Evolutionary conservation across 1,284 basidiomycete species (phyloP).

Genomic region (Puccinia triticina): DNA sequence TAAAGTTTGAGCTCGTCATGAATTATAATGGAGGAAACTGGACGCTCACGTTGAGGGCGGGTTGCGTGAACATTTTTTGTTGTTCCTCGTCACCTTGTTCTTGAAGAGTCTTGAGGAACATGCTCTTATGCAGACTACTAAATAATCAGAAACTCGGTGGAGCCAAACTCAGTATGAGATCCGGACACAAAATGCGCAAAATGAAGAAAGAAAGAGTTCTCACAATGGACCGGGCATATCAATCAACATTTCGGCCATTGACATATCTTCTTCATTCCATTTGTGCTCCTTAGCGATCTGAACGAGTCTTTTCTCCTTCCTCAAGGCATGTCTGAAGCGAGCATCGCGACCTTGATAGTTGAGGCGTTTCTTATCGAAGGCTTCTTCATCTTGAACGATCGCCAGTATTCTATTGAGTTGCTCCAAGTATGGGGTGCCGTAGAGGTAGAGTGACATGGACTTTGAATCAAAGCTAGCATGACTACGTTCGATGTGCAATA

Average conservation of each 20-base stretch:
- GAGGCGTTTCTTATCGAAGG: constrained; percentile 57
- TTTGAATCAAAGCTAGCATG: constrained; percentile 57
- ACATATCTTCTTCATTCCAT: constrained; percentile 54
- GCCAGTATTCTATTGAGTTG: constrained; percentile 55
- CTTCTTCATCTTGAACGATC: constrained; percentile 55
- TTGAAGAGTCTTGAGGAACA: constrained; percentile 58
- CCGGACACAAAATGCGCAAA: neutral
- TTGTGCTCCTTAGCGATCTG: constrained; percentile 59
- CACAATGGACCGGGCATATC: constrained; percentile 57
- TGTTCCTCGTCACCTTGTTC: constrained; percentile 58
- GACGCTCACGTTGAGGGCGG: constrained; percentile 55
- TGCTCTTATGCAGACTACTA: constrained; percentile 56
- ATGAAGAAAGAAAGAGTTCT: neutral
- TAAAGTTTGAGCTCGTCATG: too few species aligned
- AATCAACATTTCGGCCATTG: constrained; percentile 56
- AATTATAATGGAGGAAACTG: neutral
- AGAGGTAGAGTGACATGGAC: constrained; percentile 57
- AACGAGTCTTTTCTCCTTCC: constrained; percentile 60
- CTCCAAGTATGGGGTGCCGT: constrained; percentile 56
- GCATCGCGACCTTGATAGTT: constrained; percentile 57
- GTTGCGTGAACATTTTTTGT: constrained; percentile 56
- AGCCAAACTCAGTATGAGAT: constrained; percentile 1
- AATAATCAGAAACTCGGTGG: constrained; percentile 14
- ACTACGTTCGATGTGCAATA: constrained; percentile 56
- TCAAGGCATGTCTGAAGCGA: constrained; percentile 57